Base-by-base conservation (phyloP, 257 asterid species). In the Lycium ferocissimum region DNA sequence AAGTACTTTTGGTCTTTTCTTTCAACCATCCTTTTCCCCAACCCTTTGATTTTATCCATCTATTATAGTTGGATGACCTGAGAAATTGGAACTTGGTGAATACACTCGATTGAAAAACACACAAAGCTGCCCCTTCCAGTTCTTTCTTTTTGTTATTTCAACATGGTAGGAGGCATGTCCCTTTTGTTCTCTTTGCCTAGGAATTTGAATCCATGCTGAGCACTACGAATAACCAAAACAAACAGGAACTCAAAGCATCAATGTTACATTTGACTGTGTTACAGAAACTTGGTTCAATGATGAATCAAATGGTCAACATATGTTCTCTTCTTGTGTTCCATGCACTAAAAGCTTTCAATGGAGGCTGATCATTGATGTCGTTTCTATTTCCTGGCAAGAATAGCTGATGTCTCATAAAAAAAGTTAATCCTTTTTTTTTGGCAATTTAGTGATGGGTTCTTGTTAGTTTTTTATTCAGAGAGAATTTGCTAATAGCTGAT, bases 231-330 rank as follows among this genome's bases (percentile, higher is more conserved):
- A 75, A 3, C 81, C 62, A 14, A 49, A 75, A 49, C 45, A 6
- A 75, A 7, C 7, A 14, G 45, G 62, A 75, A 75, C 18, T 49
- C 81, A 75, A 12, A 6, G 61, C 43, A 1, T 75, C 49, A 49
- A n/a, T 26, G 33, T 49, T 49, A 51, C 62, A 33, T 76, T 51
- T 18, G 26, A 51, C 45, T 18, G 18, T 76, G 43, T 76, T 26
- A 76, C 63, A 51, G n/a, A 76, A 51, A 51, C 15, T 78, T 9
- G 33, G 45, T 6, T 20, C 11, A 73, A n/a, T 51, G 63, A 51
- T 26, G 63, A 76, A 76, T 76, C 63, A 76, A 76, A 76, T 51
- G 65, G 33, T 78, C 82, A 78, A 14, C 13, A 26, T 53, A 56
- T 53, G 82, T 22, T 49, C 47, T 76, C 22, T 76, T 76, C 45